Conservation (phyloP, 2,329 filamentous ascomycete species). For the Raffaelea ambrosiae region DNA sequence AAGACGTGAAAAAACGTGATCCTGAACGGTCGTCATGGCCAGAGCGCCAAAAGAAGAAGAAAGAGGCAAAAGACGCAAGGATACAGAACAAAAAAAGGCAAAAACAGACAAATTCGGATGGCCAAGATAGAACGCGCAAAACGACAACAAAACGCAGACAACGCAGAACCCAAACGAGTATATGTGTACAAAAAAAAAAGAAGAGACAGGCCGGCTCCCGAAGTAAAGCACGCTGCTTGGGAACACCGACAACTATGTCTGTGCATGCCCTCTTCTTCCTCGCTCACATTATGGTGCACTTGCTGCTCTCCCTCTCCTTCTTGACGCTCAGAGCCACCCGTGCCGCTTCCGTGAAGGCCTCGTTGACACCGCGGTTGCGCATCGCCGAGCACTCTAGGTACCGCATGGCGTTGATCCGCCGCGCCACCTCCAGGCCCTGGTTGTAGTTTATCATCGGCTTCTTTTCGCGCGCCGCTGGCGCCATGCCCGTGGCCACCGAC, state of each 20-base stretch:
- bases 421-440: conserved; percentile 81
- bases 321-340: conserved; percentile 77
- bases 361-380: conserved; percentile 95
- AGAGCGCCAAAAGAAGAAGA: neutral
- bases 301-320: conserved; percentile 54
- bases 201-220: neutral
- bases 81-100: neutral
- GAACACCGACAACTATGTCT: too few relatives aligned
- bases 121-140: too few relatives aligned
- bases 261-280: neutral
- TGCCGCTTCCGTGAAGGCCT: conserved; percentile 96
- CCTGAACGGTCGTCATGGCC: too few relatives aligned
- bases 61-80: neutral
- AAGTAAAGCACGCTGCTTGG: neutral
- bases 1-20: neutral
- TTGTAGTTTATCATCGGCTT: conserved; percentile 80
- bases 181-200: neutral
- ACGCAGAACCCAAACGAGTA: neutral
- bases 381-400: conserved; percentile 99
- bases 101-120: too few relatives aligned
- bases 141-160: neutral
- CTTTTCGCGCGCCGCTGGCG: conserved; percentile 43
- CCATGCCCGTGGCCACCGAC: conserved; percentile 59
- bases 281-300: conserved; percentile 50
- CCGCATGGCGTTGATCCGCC: conserved; percentile 83